Evolutionary conservation across 192 early-diverging fungal species (phyloP).

Genomic region (Linnemannia exigua): DNA sequence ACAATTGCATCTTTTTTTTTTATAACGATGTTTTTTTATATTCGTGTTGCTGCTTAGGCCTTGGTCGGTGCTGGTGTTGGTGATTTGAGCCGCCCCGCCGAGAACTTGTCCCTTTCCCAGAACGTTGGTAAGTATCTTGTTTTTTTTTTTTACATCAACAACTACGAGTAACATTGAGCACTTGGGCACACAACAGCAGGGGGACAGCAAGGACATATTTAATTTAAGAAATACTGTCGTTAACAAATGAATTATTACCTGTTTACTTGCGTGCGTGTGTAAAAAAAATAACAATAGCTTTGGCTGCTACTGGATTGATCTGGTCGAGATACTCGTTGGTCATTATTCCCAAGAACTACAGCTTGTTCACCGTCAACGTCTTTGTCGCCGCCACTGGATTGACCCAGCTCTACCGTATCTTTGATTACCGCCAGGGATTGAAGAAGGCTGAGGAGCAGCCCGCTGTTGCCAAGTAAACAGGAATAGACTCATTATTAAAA

Average conservation of each 20-base stretch:
- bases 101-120: constrained; percentile 90
- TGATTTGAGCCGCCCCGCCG: constrained; percentile 90
- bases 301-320: constrained; percentile 95
- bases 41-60: constrained; percentile 65
- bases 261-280: background rate
- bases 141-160: background rate
- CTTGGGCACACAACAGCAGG: too few relatives aligned
- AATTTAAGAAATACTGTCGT: too few relatives aligned
- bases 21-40: background rate
- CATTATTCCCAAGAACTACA: constrained; percentile 95
- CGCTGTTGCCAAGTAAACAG: constrained; percentile 21
- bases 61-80: constrained; percentile 94
- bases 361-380: constrained; percentile 91
- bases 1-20: background rate
- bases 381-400: constrained; percentile 93
- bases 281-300: constrained; percentile 71
- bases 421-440: constrained; percentile 52
- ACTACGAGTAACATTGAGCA: background rate
- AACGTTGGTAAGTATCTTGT: constrained; percentile 66
- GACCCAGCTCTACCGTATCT: constrained; percentile 89
- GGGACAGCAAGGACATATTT: too few relatives aligned
- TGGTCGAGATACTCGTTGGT: constrained; percentile 98
- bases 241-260: too few relatives aligned
- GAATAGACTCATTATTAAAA: background rate
- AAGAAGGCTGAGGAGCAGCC: constrained; percentile 18